A percentile compares a stretch with the other conserved stretches of the same genome.
Evolutionary conservation across 768 basidiomycete genomes (phyloP).

Genomic region (Rhodotorula toruloides): DNA sequence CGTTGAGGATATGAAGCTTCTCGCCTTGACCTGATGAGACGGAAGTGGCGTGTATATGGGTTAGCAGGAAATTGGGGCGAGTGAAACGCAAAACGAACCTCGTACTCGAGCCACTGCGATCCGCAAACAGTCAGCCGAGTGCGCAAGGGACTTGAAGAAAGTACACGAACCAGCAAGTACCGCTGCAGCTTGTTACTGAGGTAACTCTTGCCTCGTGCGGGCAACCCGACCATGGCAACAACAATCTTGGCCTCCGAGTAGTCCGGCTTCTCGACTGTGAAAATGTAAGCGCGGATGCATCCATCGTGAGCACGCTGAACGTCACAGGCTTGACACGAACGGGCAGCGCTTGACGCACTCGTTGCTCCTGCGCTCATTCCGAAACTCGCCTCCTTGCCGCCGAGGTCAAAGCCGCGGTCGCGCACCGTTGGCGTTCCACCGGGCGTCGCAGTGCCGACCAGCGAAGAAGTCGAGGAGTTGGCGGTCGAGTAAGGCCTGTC

Average conservation of each 20-base stretch:
- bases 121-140: background rate
- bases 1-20: no score
- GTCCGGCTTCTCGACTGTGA: constrained; percentile 75
- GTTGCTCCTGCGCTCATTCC: constrained; percentile 35
- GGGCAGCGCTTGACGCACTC: constrained; percentile 2
- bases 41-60: background rate
- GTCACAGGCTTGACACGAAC: background rate
- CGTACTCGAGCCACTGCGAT: constrained; percentile 92
- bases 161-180: constrained; percentile 70
- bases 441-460: constrained; percentile 11
- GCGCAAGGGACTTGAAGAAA: background rate
- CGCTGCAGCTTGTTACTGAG: constrained; percentile 96
- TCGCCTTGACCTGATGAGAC: no score
- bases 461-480: constrained; percentile 27
- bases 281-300: background rate
- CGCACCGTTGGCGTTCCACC: constrained; percentile 9
- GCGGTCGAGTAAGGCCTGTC: constrained; percentile 37
- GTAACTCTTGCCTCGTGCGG: constrained; percentile 97
- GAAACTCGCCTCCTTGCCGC: constrained; percentile 22
- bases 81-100: constrained; percentile 52
- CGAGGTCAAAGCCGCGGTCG: constrained; percentile 7
- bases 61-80: background rate
- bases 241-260: constrained; percentile 99
- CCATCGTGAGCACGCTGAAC: background rate
- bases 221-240: constrained; percentile 94